A percentile compares a stretch with the other conserved stretches of the same genome.
Conservation (phyloP, 805 yeast species). For the Myxozyma melibiosi region DNA sequence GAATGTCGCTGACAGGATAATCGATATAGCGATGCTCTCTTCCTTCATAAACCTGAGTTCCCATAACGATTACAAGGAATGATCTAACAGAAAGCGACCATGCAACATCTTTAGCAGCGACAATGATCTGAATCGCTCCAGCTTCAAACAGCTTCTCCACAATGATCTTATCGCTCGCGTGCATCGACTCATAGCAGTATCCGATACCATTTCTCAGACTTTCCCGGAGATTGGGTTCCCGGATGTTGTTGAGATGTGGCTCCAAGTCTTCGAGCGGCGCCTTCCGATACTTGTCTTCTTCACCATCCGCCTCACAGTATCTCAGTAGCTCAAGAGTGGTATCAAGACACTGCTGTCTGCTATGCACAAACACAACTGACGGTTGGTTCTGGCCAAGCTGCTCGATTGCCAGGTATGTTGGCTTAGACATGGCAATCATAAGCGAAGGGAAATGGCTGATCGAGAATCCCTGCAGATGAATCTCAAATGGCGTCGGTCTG, state of each 20-base stretch:
- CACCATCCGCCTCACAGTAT: slow-evolving; percentile 43
- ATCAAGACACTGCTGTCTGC: slow-evolving; percentile 57
- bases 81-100: slow-evolving; percentile 53
- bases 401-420: slow-evolving; percentile 50
- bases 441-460: slow-evolving; percentile 57
- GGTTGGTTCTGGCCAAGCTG: slow-evolving; percentile 40
- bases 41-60: slow-evolving; percentile 74
- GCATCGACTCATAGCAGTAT: slow-evolving; percentile 60
- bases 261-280: slow-evolving; percentile 47
- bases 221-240: slow-evolving; percentile 51
- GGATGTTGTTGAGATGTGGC: slow-evolving; percentile 49
- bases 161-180: slow-evolving; percentile 52
- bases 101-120: slow-evolving; percentile 64
- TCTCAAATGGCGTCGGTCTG: slow-evolving; percentile 57
- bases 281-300: slow-evolving; percentile 47
- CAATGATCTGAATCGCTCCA: slow-evolving; percentile 57
- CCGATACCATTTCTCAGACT: slow-evolving; percentile 66
- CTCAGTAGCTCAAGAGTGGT: slow-evolving; percentile 52
- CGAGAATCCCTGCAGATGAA: slow-evolving; percentile 53
- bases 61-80: slow-evolving; percentile 60
- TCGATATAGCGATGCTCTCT: slow-evolving; percentile 69
- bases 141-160: slow-evolving; percentile 56
- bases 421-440: slow-evolving; percentile 54
- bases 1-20: slow-evolving; percentile 54
- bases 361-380: slow-evolving; percentile 59